Conservation (phyloP, 108 stramenopile species). For the Cyclotella choctawhatcheeana region DNA sequence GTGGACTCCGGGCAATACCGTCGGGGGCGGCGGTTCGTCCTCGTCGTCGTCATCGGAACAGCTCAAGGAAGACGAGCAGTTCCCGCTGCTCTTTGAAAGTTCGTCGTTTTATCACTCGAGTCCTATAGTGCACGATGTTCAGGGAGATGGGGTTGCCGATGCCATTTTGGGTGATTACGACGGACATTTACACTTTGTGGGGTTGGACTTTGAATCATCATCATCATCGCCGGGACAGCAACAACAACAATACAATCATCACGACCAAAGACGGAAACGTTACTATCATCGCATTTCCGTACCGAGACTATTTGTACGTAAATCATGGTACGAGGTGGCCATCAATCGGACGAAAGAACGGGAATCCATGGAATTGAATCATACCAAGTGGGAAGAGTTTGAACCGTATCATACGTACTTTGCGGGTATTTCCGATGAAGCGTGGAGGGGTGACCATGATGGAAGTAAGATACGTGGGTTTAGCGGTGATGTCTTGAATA, state of each 20-base stretch:
- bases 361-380: conserved; percentile 31
- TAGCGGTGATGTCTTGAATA: conserved; percentile 66
- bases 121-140: conserved; percentile 74
- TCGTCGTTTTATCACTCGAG: conserved; percentile 70
- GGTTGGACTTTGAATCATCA: conserved; percentile 51
- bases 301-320: conserved; percentile 70
- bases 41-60: conserved; percentile 68
- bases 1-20: conserved; percentile 62
- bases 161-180: conserved; percentile 80
- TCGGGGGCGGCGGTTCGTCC: no score
- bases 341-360: conserved; percentile 66
- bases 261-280: conserved; percentile 37
- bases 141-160: conserved; percentile 78
- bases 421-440: conserved; percentile 48
- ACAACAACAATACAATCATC: no score
- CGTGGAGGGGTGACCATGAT: conserved; percentile 42
- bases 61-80: conserved; percentile 71
- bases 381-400: conserved; percentile 52
- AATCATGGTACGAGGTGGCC: conserved; percentile 67
- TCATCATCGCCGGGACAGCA: background rate
- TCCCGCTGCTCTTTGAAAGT: conserved; percentile 77
- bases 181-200: conserved; percentile 73
- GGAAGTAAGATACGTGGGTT: conserved; percentile 64
- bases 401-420: conserved; percentile 88
- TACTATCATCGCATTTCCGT: conserved; percentile 70